A percentile compares a stretch with the other conserved stretches of the same genome.
Conservation (phyloP, 2,329 filamentous ascomycete species). For the Neonectria hederae region DNA sequence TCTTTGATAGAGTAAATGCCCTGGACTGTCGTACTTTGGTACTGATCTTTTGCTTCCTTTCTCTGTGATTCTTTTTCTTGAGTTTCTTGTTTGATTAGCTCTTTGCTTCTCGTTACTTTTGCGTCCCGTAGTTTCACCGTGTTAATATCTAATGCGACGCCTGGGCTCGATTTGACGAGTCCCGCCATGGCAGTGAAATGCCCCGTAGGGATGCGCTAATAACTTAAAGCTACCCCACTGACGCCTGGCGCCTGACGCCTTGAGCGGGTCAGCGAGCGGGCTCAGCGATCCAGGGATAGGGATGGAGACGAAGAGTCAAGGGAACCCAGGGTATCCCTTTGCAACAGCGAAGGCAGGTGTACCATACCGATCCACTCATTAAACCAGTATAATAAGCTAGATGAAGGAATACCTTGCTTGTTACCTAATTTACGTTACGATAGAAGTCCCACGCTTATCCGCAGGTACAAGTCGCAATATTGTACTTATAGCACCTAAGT, state of each 20-base stretch:
- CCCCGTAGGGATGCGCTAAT: constrained; percentile 15
- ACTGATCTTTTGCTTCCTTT: neutral
- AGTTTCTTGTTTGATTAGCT: neutral
- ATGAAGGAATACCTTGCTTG: too few species aligned
- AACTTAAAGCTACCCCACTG: constrained; percentile 10
- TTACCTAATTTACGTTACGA: too few species aligned
- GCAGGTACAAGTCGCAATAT: too few species aligned
- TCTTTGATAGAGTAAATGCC: neutral
- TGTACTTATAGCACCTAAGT: too few species aligned
- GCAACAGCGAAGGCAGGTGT: too few species aligned
- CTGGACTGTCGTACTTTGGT: neutral
- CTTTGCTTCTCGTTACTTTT: neutral
- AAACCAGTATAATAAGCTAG: too few species aligned
- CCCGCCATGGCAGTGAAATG: constrained; percentile 11
- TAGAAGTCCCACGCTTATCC: too few species aligned
- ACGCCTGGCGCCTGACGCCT: constrained; percentile 13
- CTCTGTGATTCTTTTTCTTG: neutral
- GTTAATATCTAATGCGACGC: neutral
- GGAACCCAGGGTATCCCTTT: too few species aligned
- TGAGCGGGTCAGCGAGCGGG: constrained; percentile 1
- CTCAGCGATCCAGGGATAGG: neutral
- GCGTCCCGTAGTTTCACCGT: neutral
- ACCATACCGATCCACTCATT: too few species aligned
- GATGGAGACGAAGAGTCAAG: too few species aligned
- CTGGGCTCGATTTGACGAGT: constrained; percentile 13